Evolutionary conservation across 1,139 yeast species (phyloP), one percentile per base, ranked within the genome.

Genomic region (Blastobotrys ciferrii): DNA sequence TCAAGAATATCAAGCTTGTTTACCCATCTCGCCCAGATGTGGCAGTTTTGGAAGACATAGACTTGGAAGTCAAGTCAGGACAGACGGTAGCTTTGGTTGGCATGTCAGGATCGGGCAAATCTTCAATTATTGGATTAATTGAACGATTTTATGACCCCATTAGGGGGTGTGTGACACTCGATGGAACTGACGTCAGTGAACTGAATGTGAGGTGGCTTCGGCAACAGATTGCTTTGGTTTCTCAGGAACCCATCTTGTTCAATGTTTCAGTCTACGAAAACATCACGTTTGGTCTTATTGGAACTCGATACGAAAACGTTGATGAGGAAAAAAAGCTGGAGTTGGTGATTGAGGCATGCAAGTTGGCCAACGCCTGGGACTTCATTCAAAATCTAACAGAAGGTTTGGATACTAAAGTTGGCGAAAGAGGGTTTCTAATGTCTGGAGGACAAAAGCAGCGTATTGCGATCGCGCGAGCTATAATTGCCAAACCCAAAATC

Each of bases 371-470:
- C 44, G 74, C 75, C 3, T 70, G 68, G 60, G 73, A 70, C 17
- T 71, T 91, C 41, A 75, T 94, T 17, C 60, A 67, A 4, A 87
- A 84, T 45, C 71, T 92, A 42, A 98, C 98, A 0, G 86, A 87
- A 12, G 97, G 97, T 1, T 73, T 78, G 40, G 73, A 84, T 32
- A 92, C 98, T 0, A 74, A 87, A 48, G 98, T 92, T n/a, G 99
- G 99, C 45, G 99, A 94, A 67, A 74, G 99, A 58, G 98, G 99
- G 18, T 77, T 92, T 77, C 92, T 92, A 98, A 89, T 92, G 43
- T 88, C 97, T 9, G 98, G 99, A 12, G 99, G 99, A 50, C 98
- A 92, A 66, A 91, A 94, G 65, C 99, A 92, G 67, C 75, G 99
- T 54, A 73, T 92, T 47, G 98, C 98, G 0, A 88, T 92, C 58